Evolutionary conservation across 441 rosid genomes (phyloP).

Genomic region (Breynia disticha): DNA sequence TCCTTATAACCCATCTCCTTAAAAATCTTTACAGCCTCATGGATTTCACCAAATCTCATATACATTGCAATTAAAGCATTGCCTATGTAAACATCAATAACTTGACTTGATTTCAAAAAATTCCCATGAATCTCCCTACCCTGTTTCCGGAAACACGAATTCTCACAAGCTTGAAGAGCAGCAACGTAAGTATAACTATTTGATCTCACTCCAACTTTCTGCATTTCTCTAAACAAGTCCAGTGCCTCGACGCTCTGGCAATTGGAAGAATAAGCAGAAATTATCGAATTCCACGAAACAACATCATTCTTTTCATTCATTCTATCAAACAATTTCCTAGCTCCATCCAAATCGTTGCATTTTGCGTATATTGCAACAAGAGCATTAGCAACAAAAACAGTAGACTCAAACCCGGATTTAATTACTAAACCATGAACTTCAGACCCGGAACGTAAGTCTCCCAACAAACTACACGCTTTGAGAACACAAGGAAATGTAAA

Average conservation of each 20-base stretch:
- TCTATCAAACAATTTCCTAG: conserved; percentile 50
- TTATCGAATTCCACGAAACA: conserved; percentile 74
- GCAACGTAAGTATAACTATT: conserved; percentile 55
- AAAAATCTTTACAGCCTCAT: conserved; percentile 31
- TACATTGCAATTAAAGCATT: conserved; percentile 48
- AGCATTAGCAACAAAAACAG: conserved; percentile 48
- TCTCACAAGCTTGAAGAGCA: conserved; percentile 63
- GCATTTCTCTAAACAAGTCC: conserved; percentile 54
- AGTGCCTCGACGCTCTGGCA: conserved; percentile 48
- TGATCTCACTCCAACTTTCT: conserved; percentile 28
- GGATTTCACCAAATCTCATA: conserved; percentile 35
- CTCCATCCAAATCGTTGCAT: conserved; percentile 46
- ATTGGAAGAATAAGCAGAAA: conserved; percentile 47
- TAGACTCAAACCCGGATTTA: conserved; percentile 37
- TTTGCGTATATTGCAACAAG: conserved; percentile 77
- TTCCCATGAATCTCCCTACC: conserved; percentile 73
- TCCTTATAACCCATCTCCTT: conserved; percentile 41
- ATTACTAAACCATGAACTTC: conserved; percentile 57
- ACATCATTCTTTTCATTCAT: conserved; percentile 39
- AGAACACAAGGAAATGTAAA: conserved; percentile 46
- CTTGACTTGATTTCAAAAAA: conserved; percentile 38
- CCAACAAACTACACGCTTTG: conserved; percentile 49
- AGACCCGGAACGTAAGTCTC: conserved; percentile 34
- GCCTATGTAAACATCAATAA: conserved; percentile 22
- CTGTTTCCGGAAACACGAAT: conserved; percentile 30